A percentile compares a stretch with the other conserved stretches of the same genome.
These are phyloP conservation scores for Venturia oleaginea DNA, from an alignment of 2,329 filamentous ascomycete genomes.

Conservation along the genomic window DNA sequence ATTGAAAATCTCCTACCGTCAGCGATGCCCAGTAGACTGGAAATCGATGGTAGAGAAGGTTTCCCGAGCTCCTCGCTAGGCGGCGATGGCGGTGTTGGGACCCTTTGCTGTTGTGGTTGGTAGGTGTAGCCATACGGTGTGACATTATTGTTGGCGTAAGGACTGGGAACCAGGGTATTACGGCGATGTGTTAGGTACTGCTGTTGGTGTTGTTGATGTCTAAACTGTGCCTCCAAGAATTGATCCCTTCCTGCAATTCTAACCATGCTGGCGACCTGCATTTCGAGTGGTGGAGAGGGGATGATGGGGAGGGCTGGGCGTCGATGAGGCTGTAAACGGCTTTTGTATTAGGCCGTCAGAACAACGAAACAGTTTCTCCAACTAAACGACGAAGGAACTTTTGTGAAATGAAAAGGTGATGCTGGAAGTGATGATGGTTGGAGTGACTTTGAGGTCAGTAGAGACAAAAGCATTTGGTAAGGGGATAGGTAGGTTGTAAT, in stretches of 20 bases:
- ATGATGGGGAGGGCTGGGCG: neutral
- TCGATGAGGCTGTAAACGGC: neutral
- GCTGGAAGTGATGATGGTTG: neutral
- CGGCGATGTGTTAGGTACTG: neutral
- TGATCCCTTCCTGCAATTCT: constrained; percentile 23
- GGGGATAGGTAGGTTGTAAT: neutral
- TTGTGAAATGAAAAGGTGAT: neutral
- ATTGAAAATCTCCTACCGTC: constrained; percentile 54
- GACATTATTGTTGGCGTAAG: constrained; percentile 14
- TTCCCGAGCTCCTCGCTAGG: constrained; percentile 65
- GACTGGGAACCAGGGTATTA: constrained; percentile 13
- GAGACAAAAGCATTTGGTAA: neutral
- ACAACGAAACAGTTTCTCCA: neutral
- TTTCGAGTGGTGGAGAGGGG: constrained; percentile 15
- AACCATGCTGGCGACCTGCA: constrained; percentile 37
- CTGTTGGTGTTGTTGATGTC: constrained; percentile 16
- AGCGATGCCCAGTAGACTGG: constrained; percentile 74
- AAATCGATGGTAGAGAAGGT: constrained; percentile 88
- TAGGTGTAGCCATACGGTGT: constrained; percentile 35
- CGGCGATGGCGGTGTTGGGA: constrained; percentile 60
- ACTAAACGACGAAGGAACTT: neutral
- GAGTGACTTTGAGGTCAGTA: neutral
- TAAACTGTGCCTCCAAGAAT: constrained; percentile 13
- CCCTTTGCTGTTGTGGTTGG: constrained; percentile 22
- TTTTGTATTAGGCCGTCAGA: neutral